phyloP scores from a whole-genome alignment of 163 green algal genomes.

The Chlorella variabilis region DNA sequence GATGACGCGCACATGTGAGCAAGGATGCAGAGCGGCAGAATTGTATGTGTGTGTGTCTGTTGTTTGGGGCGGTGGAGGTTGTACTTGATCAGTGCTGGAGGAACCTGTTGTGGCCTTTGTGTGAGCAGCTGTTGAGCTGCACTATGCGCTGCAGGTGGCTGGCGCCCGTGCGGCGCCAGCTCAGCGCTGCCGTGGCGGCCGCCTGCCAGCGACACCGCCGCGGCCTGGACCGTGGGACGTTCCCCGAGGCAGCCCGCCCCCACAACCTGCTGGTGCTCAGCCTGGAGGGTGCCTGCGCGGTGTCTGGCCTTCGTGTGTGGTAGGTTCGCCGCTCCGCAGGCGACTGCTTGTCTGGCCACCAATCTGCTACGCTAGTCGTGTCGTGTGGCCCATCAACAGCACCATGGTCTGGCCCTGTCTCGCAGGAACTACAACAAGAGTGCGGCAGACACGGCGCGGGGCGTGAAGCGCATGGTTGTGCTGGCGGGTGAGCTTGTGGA shows the following conservation, averaged over 20 bases:
- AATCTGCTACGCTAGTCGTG: too few species aligned
- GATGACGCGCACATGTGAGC: conserved; percentile 36
- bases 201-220: not conserved
- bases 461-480: conserved; percentile 43
- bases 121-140: too few species aligned
- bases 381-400: too few species aligned
- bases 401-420: too few species aligned
- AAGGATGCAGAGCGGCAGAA: not conserved
- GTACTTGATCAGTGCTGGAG: too few species aligned
- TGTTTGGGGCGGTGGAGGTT: too few species aligned
- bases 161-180: conserved; percentile 24
- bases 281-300: not conserved
- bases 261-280: conserved; percentile 11
- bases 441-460: conserved; percentile 43
- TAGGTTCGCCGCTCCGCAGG: too few species aligned
- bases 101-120: too few species aligned
- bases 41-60: too few species aligned
- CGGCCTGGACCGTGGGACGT: not conserved
- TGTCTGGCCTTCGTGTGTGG: conserved; percentile 46
- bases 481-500: conserved; percentile 28
- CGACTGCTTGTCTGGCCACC: too few species aligned
- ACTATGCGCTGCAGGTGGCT: conserved; percentile 24
- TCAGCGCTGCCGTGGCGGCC: not conserved
- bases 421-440: conserved; percentile 73
- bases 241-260: not conserved